Evolutionary conservation across 1,284 basidiomycete genomes (phyloP).

Genomic region (Coniophora puteana): DNA sequence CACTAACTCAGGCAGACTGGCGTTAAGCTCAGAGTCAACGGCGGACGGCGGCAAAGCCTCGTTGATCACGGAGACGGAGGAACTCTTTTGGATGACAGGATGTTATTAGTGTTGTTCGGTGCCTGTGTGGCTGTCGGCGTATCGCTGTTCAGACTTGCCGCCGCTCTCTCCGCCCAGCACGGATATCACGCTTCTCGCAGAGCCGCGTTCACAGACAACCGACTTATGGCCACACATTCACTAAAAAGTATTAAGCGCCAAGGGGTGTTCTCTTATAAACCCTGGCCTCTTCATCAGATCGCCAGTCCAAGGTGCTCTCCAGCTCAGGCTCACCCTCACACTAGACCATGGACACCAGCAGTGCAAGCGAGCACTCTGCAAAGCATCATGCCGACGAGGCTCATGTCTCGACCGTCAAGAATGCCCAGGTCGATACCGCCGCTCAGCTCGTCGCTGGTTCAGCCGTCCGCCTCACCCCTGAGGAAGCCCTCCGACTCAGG

Average conservation of each 20-base stretch:
- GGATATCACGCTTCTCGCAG: neutral
- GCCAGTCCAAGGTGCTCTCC: too few relatives aligned
- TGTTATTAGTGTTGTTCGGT: too few relatives aligned
- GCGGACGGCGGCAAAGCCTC: too few relatives aligned
- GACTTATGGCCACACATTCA: neutral
- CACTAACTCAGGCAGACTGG: too few relatives aligned
- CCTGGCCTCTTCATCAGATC: neutral
- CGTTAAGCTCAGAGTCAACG: too few relatives aligned
- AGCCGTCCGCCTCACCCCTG: slow-evolving; percentile 9
- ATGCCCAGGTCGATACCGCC: slow-evolving; percentile 22
- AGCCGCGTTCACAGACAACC: neutral
- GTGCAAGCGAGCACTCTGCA: slow-evolving; percentile 4
- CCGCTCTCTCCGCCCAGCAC: too few relatives aligned
- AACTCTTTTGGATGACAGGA: too few relatives aligned
- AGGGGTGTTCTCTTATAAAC: slow-evolving; percentile 5
- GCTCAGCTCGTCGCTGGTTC: slow-evolving; percentile 21
- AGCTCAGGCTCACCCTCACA: neutral
- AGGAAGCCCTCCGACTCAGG: slow-evolving; percentile 22
- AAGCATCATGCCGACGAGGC: slow-evolving; percentile 5
- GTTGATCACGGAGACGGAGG: too few relatives aligned
- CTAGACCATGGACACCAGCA: slow-evolving; percentile 11
- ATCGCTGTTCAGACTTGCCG: too few relatives aligned
- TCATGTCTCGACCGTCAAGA: slow-evolving; percentile 3
- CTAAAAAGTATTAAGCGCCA: too few relatives aligned
- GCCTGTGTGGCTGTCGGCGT: too few relatives aligned